A percentile compares a stretch with the other conserved stretches of the same genome.
Evolutionary conservation across 495 filamentous ascomycete species (phyloP).

Genomic region (Glutinoglossum americanum): DNA sequence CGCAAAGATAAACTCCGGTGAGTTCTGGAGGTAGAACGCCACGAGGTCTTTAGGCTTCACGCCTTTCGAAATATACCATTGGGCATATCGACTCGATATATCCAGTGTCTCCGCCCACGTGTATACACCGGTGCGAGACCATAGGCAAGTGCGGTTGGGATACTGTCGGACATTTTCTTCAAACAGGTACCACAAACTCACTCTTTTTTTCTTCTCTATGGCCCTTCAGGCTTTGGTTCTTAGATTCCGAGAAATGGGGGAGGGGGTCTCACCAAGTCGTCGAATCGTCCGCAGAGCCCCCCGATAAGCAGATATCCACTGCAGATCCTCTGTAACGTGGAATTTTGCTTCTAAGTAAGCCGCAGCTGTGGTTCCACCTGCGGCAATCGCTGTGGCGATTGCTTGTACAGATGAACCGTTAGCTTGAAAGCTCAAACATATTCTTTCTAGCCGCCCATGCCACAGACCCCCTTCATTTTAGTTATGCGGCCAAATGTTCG

Average conservation of each 20-base stretch:
- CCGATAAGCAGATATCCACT: slow-evolving; percentile 13
- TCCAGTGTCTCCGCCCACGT: slow-evolving; percentile 37
- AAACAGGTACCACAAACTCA: slow-evolving; percentile 45
- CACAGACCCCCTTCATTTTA: neutral
- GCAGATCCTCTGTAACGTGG: slow-evolving; percentile 38
- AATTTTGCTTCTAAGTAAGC: slow-evolving; percentile 54
- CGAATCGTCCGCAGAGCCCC: slow-evolving; percentile 19
- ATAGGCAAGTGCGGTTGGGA: slow-evolving; percentile 34
- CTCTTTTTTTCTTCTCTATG: slow-evolving; percentile 25
- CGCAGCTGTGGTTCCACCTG: slow-evolving; percentile 24
- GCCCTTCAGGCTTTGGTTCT: neutral
- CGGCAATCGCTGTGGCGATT: slow-evolving; percentile 25
- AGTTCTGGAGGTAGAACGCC: slow-evolving; percentile 46
- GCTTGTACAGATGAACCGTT: slow-evolving; percentile 7
- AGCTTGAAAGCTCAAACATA: neutral
- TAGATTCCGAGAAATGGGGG: neutral
- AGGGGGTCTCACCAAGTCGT: slow-evolving; percentile 15
- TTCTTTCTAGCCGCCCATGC: neutral
- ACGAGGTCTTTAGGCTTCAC: slow-evolving; percentile 46
- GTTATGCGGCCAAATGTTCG: neutral
- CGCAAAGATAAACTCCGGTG: slow-evolving; percentile 42
- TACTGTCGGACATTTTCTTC: slow-evolving; percentile 27
- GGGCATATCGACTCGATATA: slow-evolving; percentile 36
- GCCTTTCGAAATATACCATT: slow-evolving; percentile 38
- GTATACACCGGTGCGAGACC: slow-evolving; percentile 42